Conservation (phyloP, 169 alveolate genomes). For the Babesia sp. region DNA sequence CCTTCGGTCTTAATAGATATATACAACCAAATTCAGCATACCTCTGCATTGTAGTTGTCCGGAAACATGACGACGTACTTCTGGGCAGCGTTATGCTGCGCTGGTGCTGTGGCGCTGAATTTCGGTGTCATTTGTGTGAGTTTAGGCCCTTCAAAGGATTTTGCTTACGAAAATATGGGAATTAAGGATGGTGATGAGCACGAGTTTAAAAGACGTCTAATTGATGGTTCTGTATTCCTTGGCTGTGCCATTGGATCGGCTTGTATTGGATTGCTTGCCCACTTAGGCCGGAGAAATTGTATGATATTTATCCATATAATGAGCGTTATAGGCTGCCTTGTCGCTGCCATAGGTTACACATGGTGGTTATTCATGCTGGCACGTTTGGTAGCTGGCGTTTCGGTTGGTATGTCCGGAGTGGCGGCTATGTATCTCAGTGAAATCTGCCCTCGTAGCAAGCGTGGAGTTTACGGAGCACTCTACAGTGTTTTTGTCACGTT, state of each 20-base stretch:
- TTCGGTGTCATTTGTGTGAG: constrained; percentile 69
- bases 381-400: constrained; percentile 79
- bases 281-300: constrained; percentile 67
- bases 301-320: constrained; percentile 56
- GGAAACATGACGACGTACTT: constrained; percentile 4
- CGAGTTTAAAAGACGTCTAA: constrained; percentile 42
- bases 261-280: constrained; percentile 58
- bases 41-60: no score
- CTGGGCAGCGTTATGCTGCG: constrained; percentile 33
- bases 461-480: constrained; percentile 78
- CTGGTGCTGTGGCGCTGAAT: constrained; percentile 70
- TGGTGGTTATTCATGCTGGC: constrained; percentile 70
- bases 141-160: constrained; percentile 67
- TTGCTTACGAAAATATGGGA: constrained; percentile 49
- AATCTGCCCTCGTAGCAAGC: constrained; percentile 72
- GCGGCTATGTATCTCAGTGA: constrained; percentile 84
- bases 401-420: constrained; percentile 81
- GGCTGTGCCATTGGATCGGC: constrained; percentile 77
- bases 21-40: no score
- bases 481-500: constrained; percentile 80
- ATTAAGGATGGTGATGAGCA: constrained; percentile 7
- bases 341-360: constrained; percentile 54
- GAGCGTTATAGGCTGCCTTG: constrained; percentile 57
- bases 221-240: constrained; percentile 67
- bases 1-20: no score